Percentiles rank a stretch among this genome's conserved stretches.
Evolutionary conservation across 73 alveolate genomes (phyloP).

Genomic region (Symbiodinium pilosum): DNA sequence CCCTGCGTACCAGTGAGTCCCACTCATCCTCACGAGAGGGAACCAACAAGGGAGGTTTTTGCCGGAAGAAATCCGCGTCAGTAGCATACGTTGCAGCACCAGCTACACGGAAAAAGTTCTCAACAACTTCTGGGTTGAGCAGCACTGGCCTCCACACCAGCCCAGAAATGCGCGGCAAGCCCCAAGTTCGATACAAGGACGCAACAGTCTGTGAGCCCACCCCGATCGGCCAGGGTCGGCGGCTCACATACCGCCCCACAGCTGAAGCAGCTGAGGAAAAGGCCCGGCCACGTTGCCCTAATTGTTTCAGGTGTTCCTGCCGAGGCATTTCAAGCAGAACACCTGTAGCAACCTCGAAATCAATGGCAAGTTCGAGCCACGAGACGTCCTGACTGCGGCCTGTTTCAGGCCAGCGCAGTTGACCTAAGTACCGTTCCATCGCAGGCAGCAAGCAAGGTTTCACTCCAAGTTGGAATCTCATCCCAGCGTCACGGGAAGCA

Average conservation of each 20-base stretch:
- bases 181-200: background rate
- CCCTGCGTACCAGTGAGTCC: background rate
- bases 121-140: background rate
- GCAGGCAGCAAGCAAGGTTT: background rate
- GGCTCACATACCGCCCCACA: background rate
- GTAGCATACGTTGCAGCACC: background rate
- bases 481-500: background rate
- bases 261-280: background rate
- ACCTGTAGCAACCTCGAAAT: background rate
- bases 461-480: background rate
- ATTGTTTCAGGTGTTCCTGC: background rate
- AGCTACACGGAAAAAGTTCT: background rate
- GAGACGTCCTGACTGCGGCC: background rate
- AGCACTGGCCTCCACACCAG: background rate
- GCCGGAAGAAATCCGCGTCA: background rate
- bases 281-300: background rate
- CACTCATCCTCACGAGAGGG: background rate
- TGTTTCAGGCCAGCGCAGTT: background rate
- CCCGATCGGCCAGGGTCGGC: background rate
- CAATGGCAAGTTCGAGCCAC: background rate
- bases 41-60: background rate
- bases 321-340: background rate
- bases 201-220: background rate
- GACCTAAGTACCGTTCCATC: background rate
- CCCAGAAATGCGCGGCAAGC: background rate